phyloP scores from a whole-genome alignment of 2,329 filamentous ascomycete species.

The Acrocalymma vagum region DNA sequence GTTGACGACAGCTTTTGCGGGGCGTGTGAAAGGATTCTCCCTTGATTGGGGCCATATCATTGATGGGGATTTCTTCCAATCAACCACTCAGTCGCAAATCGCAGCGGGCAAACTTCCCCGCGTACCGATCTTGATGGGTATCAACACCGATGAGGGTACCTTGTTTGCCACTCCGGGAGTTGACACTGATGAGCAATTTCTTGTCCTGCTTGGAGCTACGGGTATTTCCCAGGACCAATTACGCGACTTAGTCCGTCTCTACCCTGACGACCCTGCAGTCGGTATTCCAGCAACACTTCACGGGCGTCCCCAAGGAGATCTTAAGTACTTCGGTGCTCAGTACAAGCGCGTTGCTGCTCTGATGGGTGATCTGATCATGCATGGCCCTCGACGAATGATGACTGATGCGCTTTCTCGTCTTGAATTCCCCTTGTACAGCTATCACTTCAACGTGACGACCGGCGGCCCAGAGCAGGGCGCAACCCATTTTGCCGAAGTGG shows the following conservation, averaged over 20 bases:
- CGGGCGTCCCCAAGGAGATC: too few relatives aligned
- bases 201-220: too few relatives aligned
- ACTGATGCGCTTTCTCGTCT: slow-evolving; percentile 60
- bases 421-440: slow-evolving; percentile 64
- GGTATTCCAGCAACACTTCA: too few relatives aligned
- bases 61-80: slow-evolving; percentile 65
- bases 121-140: slow-evolving; percentile 68
- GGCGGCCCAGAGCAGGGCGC: slow-evolving; percentile 56
- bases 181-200: slow-evolving; percentile 58
- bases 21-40: too few relatives aligned
- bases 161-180: slow-evolving; percentile 2
- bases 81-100: slow-evolving; percentile 63
- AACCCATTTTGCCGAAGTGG: slow-evolving; percentile 63
- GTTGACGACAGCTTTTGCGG: slow-evolving; percentile 34
- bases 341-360: slow-evolving; percentile 50
- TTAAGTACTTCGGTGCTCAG: slow-evolving; percentile 23
- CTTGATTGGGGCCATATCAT: too few relatives aligned
- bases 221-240: too few relatives aligned
- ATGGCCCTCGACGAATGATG: slow-evolving; percentile 63
- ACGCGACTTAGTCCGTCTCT: too few relatives aligned
- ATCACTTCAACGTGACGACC: slow-evolving; percentile 67
- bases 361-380: slow-evolving; percentile 63
- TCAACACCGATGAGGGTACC: slow-evolving; percentile 68
- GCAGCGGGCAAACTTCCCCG: slow-evolving; percentile 67
- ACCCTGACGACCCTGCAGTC: too few relatives aligned